Evolutionary conservation across 139 green algal species (phyloP).

Genomic region (Limnomonas spitsbergensis): DNA sequence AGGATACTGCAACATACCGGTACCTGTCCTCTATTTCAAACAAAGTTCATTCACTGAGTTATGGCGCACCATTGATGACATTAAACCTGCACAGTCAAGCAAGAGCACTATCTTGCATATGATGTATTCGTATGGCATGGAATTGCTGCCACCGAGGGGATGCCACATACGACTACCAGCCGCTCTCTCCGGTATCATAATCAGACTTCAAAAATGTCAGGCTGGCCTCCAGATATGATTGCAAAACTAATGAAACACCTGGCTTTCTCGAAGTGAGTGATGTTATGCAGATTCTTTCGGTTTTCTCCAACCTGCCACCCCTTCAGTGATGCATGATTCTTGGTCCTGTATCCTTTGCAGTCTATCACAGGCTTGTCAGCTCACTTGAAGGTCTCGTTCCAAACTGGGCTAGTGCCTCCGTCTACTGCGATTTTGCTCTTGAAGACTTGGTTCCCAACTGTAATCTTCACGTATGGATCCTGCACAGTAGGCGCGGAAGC

Average conservation of each 20-base stretch:
- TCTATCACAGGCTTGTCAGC: too few relatives aligned
- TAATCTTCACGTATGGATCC: neutral
- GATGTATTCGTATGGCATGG: too few relatives aligned
- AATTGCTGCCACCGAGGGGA: too few relatives aligned
- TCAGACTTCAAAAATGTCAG: too few relatives aligned
- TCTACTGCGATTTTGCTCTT: neutral
- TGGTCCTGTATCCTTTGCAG: too few relatives aligned
- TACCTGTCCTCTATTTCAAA: too few relatives aligned
- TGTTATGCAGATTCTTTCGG: too few relatives aligned
- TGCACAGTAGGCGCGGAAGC: neutral
- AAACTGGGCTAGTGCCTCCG: neutral
- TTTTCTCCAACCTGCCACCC: neutral
- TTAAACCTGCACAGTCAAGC: neutral
- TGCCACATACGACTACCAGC: too few relatives aligned
- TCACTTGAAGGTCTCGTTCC: slow-evolving; percentile 3
- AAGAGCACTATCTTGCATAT: neutral
- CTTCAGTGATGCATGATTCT: neutral
- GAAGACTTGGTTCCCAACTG: neutral
- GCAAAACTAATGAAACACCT: too few relatives aligned
- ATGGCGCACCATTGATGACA: neutral
- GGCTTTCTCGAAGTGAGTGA: too few relatives aligned
- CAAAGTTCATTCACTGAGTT: neutral
- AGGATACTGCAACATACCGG: neutral
- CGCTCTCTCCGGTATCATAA: too few relatives aligned
- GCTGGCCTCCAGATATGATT: too few relatives aligned